phyloP scores from a whole-genome alignment of 257 asterid genomes.

The Thymus quinquecostatus region DNA sequence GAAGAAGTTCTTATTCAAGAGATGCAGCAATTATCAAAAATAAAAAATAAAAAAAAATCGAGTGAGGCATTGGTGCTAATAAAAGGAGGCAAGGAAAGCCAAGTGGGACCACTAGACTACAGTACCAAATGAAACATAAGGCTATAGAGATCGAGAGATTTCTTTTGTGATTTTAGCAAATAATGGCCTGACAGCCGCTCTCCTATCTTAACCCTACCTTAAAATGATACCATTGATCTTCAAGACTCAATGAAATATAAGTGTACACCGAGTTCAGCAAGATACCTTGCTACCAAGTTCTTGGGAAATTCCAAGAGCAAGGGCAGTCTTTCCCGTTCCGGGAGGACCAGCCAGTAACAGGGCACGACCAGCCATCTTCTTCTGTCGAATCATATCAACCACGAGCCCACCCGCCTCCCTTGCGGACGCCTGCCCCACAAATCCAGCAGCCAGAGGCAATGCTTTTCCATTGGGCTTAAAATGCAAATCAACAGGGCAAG shows the following conservation, averaged over 20 bases:
- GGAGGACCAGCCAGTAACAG: slow-evolving; percentile 95
- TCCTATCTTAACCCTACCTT: background rate
- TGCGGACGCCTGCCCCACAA: slow-evolving; percentile 92
- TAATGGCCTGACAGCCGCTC: background rate
- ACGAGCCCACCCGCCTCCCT: slow-evolving; percentile 94
- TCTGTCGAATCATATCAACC: slow-evolving; percentile 95
- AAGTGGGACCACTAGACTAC: background rate
- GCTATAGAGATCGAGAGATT: background rate
- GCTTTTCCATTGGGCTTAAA: slow-evolving; percentile 79
- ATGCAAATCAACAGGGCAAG: slow-evolving; percentile 19
- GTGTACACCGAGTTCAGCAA: background rate
- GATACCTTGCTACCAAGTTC: slow-evolving; percentile 97
- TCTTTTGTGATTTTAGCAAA: background rate
- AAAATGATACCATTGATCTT: background rate
- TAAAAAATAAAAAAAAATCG: no score
- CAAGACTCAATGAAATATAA: background rate
- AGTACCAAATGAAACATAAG: background rate
- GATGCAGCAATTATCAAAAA: background rate
- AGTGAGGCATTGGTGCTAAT: no score
- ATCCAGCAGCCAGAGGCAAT: slow-evolving; percentile 87
- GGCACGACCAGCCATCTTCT: slow-evolving; percentile 97
- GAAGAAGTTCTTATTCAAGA: background rate
- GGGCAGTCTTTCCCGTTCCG: slow-evolving; percentile 97
- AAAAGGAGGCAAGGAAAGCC: background rate
- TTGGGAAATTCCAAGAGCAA: slow-evolving; percentile 90